Percentiles rank a stretch among this genome's conserved stretches.
These are phyloP conservation scores for Triticum dicoccoides DNA, from an alignment of 176 grass and related monocot genomes.

Conservation along the genomic window DNA sequence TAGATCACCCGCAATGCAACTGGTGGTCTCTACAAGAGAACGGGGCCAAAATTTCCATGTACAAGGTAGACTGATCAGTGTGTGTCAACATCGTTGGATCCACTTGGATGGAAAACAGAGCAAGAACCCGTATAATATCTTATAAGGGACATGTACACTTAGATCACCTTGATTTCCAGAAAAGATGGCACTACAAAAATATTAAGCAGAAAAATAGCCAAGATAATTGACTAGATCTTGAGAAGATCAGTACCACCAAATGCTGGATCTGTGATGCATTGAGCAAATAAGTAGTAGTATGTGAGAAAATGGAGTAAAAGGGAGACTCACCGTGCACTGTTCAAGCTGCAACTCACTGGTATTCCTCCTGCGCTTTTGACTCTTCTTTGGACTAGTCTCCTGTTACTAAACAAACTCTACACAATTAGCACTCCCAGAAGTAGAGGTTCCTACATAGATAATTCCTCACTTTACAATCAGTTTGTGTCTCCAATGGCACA, in stretches of 20 bases:
- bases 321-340: neutral
- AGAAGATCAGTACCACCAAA: too few relatives aligned
- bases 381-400: neutral
- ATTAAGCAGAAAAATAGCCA: too few relatives aligned
- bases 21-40: neutral
- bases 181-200: too few relatives aligned
- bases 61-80: too few relatives aligned
- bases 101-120: too few relatives aligned
- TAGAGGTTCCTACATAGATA: neutral
- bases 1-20: neutral
- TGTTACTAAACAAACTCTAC: neutral
- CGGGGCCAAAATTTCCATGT: neutral
- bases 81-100: too few relatives aligned
- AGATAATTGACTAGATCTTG: too few relatives aligned
- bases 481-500: conserved; percentile 1
- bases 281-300: too few relatives aligned
- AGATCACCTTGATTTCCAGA: too few relatives aligned
- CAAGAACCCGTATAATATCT: too few relatives aligned
- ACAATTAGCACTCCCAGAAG: neutral
- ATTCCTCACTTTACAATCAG: neutral
- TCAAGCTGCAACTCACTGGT: neutral
- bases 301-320: neutral
- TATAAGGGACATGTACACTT: too few relatives aligned
- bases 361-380: neutral
- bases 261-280: too few relatives aligned